Percentiles rank a stretch among this genome's conserved stretches.
phyloP scores from a whole-genome alignment of 805 yeast species.

The Ogataea corticis region DNA sequence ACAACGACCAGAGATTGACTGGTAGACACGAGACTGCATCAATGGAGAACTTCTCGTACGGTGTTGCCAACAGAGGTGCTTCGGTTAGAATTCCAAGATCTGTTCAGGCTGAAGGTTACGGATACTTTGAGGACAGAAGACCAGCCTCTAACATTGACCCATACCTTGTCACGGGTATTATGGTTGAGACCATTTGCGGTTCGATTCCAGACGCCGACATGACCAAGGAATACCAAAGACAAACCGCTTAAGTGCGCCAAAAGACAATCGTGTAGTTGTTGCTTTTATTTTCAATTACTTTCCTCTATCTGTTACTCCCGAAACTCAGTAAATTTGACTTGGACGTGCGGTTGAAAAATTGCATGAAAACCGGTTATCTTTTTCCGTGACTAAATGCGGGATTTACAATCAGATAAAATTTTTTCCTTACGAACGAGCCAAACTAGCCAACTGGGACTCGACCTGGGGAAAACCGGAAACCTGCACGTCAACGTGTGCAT shows the following conservation, averaged over 20 bases:
- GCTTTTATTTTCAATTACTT: slow-evolving; percentile 8
- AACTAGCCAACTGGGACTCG: not conserved
- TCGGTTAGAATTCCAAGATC: slow-evolving; percentile 98
- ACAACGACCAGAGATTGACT: slow-evolving; percentile 92
- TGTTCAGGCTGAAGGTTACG: slow-evolving; percentile 96
- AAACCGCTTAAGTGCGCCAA: slow-evolving; percentile 34
- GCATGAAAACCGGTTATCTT: slow-evolving; percentile 4
- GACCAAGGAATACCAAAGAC: slow-evolving; percentile 86
- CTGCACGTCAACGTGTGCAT: no score
- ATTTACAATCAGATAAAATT: not conserved
- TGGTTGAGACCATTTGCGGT: slow-evolving; percentile 96
- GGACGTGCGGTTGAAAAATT: not conserved
- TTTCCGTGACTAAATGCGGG: slow-evolving; percentile 6
- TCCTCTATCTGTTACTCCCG: not conserved
- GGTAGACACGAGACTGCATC: slow-evolving; percentile 99
- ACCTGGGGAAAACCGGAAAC: no score
- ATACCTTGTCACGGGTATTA: slow-evolving; percentile 96
- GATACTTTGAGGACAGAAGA: slow-evolving; percentile 99
- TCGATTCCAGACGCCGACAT: slow-evolving; percentile 93
- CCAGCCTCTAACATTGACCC: slow-evolving; percentile 99
- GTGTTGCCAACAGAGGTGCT: slow-evolving; percentile 99
- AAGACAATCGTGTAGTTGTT: slow-evolving; percentile 2
- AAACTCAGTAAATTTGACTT: no score
- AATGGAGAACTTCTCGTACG: slow-evolving; percentile 84
- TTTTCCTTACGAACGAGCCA: not conserved